Evolutionary conservation across 345 rosid species (phyloP), one percentile per base, ranked within the genome.

Genomic region (Syzygium grande): DNA sequence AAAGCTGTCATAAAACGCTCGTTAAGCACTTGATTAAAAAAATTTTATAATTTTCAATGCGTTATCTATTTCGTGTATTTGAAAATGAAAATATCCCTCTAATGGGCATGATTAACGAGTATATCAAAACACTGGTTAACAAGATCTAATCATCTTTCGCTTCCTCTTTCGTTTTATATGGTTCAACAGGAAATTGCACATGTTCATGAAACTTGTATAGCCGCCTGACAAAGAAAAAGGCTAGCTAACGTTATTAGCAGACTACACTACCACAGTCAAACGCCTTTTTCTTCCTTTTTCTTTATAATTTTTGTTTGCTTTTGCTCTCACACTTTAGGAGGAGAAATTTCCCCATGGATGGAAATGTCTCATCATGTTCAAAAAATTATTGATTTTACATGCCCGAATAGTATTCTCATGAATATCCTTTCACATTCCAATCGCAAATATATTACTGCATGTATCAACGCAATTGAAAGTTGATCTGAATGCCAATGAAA

Each of bases 381-480:
- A 56, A 56, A 25, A 56, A 56, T 12, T 22, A 27, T 56, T 27
- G 9, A 43, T n/a, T 9, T 55, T 55, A 3, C 9, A 4, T 22
- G 1, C n/a, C n/a, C n/a, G n/a, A 9, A 4, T 0, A n/a, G 25
- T 56, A n/a, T 14, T 56, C 9, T 12, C n/a, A 2, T 9, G 2
- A 56, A 23, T 23, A 13, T 23, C 1, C 25, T 56, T 9, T 9
- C n/a, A 56, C 61, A 56, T 56, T 4, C 1, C 11, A 55, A 43
- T 0, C 23, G 1, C 23, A 11, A 55, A 55, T 0, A 4, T 21
- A 7, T 54, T 11, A 0, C 0, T 55, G 9, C 59, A 21, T 21
- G 27, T 5, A 8, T 55, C 21, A 22, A 22, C 22, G 59, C 1
- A 9, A 2, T 0, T 55, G 2, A 21, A 1, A 55, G 59, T 55